Percentiles rank a stretch among this genome's conserved stretches.
phyloP scores from a whole-genome alignment of 176 grass and related monocot genomes.

The Lolium rigidum region DNA sequence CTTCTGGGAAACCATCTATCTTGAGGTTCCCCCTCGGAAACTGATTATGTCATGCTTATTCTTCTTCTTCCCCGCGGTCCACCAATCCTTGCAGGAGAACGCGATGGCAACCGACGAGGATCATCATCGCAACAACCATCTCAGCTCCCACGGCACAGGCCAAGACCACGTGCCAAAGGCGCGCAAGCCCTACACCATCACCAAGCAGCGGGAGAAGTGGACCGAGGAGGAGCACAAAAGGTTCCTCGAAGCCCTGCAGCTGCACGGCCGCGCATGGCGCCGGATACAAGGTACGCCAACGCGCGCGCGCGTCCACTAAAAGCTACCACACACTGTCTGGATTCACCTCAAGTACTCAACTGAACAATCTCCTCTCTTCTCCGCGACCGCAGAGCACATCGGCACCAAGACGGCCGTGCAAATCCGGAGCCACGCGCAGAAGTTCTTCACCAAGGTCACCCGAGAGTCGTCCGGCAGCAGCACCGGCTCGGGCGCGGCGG shows the following conservation, averaged over 20 bases:
- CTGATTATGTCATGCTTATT: background rate
- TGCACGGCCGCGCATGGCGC: conserved; percentile 91
- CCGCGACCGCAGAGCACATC: conserved; percentile 67
- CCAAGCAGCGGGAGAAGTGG: conserved; percentile 96
- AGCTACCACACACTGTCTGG: background rate
- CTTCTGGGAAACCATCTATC: background rate
- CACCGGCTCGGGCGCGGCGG: conserved; percentile 26
- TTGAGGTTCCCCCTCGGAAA: background rate
- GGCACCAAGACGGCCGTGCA: conserved; percentile 96
- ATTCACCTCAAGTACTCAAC: background rate
- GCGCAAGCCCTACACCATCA: conserved; percentile 96
- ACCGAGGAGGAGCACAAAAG: conserved; percentile 85
- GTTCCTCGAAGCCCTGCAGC: conserved; percentile 85
- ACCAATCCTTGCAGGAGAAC: conserved; percentile 18
- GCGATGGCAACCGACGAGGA: conserved; percentile 42
- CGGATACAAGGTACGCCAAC: conserved; percentile 73
- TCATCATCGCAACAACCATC: background rate
- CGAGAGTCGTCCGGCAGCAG: conserved; percentile 56
- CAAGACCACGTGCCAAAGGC: conserved; percentile 62
- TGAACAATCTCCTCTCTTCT: background rate
- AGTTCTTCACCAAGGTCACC: conserved; percentile 97
- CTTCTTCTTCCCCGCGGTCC: no score
- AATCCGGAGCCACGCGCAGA: conserved; percentile 97
- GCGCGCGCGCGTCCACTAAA: background rate
- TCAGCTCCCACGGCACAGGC: conserved; percentile 37